Conservation (phyloP, 2,329 filamentous ascomycete species). For the Thelonectria blattea region DNA sequence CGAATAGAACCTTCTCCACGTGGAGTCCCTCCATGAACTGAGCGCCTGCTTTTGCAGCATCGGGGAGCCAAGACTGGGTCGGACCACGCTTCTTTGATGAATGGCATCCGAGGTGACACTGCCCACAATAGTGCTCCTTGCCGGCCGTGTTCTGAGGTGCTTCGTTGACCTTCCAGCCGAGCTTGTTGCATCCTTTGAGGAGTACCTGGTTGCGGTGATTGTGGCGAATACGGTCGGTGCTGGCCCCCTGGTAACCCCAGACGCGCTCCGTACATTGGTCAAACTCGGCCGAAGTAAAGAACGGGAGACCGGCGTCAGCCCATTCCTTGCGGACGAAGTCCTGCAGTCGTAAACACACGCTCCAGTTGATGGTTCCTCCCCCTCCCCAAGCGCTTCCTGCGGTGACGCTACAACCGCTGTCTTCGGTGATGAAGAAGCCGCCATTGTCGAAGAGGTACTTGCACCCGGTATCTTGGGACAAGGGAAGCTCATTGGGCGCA, state of each 20-base stretch:
- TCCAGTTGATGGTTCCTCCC: constrained; percentile 90
- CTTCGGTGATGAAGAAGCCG: constrained; percentile 62
- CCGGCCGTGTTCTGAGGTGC: constrained; percentile 84
- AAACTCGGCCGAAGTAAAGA: constrained; percentile 77
- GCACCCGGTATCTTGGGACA: constrained; percentile 67
- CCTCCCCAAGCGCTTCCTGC: constrained; percentile 82
- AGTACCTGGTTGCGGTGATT: constrained; percentile 74
- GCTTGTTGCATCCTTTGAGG: constrained; percentile 74
- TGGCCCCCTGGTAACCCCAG: constrained; percentile 79
- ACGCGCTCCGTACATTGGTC: constrained; percentile 82
- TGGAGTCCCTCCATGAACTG: constrained; percentile 84
- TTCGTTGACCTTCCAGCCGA: constrained; percentile 72
- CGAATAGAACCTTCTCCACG: constrained; percentile 74
- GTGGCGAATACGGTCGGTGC: constrained; percentile 68
- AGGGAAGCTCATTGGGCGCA: constrained; percentile 73
- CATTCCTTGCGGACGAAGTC: constrained; percentile 81
- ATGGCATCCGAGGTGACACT: constrained; percentile 66
- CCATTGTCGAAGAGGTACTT: constrained; percentile 73
- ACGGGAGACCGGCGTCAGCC: constrained; percentile 70
- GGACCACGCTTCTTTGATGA: constrained; percentile 81
- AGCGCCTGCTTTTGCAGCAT: constrained; percentile 78
- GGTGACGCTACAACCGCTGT: constrained; percentile 64
- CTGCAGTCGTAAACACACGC: constrained; percentile 68
- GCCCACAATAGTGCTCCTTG: constrained; percentile 75
- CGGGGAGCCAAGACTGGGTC: constrained; percentile 76